phyloP scores from a whole-genome alignment of 768 basidiomycete genomes.

The Mycena capillaripes region DNA sequence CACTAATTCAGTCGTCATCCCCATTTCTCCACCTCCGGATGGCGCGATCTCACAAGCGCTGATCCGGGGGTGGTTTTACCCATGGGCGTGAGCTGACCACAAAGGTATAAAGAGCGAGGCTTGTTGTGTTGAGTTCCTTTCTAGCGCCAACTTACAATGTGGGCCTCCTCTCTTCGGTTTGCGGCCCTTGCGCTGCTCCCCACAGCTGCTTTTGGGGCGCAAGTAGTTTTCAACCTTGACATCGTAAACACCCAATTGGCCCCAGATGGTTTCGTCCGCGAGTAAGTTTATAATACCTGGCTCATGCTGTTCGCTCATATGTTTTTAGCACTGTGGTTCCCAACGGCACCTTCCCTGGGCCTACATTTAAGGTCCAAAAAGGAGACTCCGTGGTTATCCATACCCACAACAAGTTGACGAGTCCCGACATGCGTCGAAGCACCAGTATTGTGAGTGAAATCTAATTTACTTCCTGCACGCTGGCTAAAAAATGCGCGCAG shows the following conservation, averaged over 20 bases:
- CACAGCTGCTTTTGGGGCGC: background rate
- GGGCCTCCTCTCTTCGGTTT: background rate
- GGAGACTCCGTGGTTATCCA: background rate
- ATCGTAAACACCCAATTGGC: slow-evolving; percentile 1
- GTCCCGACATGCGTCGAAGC: slow-evolving; percentile 41
- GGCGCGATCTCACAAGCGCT: too few relatives aligned
- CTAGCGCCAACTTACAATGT: background rate
- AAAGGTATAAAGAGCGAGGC: too few relatives aligned
- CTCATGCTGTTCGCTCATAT: background rate
- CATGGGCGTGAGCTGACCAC: too few relatives aligned
- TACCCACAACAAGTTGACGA: background rate
- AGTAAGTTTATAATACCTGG: background rate
- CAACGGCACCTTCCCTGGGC: background rate
- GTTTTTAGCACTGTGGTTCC: background rate
- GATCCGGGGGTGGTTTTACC: too few relatives aligned
- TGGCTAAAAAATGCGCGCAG: background rate
- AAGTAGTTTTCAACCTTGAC: slow-evolving; percentile 8
- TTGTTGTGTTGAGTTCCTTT: too few relatives aligned
- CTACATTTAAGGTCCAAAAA: slow-evolving; percentile 34
- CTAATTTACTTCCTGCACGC: background rate
- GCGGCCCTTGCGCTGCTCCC: background rate
- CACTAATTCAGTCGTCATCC: too few relatives aligned
- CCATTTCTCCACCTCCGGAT: too few relatives aligned
- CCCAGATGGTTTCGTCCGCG: background rate
- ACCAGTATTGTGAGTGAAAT: slow-evolving; percentile 39